Evolutionary conservation across 2,329 filamentous ascomycete species (phyloP), one percentile per base, ranked within the genome.

Genomic region (Chaetomiaceae sp.): DNA sequence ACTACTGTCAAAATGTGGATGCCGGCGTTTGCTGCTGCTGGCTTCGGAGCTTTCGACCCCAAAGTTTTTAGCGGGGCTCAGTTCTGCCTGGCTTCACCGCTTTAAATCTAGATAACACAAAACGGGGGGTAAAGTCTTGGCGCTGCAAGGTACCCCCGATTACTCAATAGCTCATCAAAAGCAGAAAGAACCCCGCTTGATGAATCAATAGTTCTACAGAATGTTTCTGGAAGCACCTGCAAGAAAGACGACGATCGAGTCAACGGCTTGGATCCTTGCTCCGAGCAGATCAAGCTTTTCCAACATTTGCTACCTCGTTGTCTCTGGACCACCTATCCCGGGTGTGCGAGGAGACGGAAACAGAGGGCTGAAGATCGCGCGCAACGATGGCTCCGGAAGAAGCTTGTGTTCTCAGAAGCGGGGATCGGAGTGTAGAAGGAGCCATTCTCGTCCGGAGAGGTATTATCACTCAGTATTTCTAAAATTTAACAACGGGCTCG

Each of bases 21-120:
- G n/a, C n/a, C n/a, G n/a, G n/a, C n/a, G n/a, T n/a, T n/a, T n/a
- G n/a, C 18, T 23, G 11, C 37, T 40, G 37, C 37, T 21, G 14
- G 2, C 14, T 20, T 29, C 8, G 10, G 29, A 13, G 21, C 48
- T 37, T 14, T 10, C 29, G 13, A 16, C 34, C 51, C 41, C 18
- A 20, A 53, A 59, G 41, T 48, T 59, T 59, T 61, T 62, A 57
- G 58, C 55, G 55, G 58, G 55, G 54, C 41, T 33, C 9, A 5
- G 45, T 43, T 51, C 41, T 60, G 60, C 60, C 51, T 2, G 1
- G 2, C 0, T 18, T 30, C 30, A 58, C 60, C 58, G 56, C 60
- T 29, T 48, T 27, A 8, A 25, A 14, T 11, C 20, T 38, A 8
- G 53, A 56, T 58, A 51, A 55, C 33, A 16, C 2, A 27, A 41